A percentile compares a stretch with the other conserved stretches of the same genome.
phyloP scores from a whole-genome alignment of 306 rosid genomes.

The Arachis hypogaea region DNA sequence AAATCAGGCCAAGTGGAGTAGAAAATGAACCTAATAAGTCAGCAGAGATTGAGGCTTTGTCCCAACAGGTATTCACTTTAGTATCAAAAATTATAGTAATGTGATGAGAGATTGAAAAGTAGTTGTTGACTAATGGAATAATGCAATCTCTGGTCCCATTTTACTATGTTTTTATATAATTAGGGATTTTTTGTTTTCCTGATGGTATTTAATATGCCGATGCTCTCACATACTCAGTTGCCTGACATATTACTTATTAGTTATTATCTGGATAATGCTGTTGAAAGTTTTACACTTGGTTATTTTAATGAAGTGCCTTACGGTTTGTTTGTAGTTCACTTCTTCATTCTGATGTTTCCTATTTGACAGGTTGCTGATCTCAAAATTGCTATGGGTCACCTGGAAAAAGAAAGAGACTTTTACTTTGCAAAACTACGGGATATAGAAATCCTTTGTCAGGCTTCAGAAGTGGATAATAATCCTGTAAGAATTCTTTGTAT shows the following conservation, averaged over 20 bases:
- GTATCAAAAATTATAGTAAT: conserved; percentile 17
- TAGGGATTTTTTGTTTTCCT: conserved; percentile 9
- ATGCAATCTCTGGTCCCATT: conserved; percentile 21
- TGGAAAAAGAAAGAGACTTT: conserved; percentile 89
- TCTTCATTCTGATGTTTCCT: conserved; percentile 23
- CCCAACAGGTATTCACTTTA: conserved; percentile 64
- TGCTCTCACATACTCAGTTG: conserved; percentile 16
- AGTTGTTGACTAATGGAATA: conserved; percentile 1
- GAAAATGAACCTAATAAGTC: conserved; percentile 53
- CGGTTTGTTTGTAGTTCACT: conserved; percentile 13
- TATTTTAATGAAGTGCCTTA: background rate
- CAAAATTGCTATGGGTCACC: conserved; percentile 68
- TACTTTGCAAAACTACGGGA: conserved; percentile 89
- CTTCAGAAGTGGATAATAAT: conserved; percentile 59
- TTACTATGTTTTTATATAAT: conserved; percentile 3
- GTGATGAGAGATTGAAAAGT: background rate
- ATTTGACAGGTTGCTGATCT: conserved; percentile 68
- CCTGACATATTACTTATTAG: conserved; percentile 7
- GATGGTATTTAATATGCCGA: background rate
- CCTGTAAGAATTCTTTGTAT: conserved; percentile 57
- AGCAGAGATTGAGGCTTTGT: conserved; percentile 64
- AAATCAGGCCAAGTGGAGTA: conserved; percentile 50
- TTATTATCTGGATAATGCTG: conserved; percentile 16
- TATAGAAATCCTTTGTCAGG: conserved; percentile 86
- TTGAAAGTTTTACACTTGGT: conserved; percentile 23